Evolutionary conservation across 768 basidiomycete species (phyloP).

Genomic region (Tricholomella constricta): DNA sequence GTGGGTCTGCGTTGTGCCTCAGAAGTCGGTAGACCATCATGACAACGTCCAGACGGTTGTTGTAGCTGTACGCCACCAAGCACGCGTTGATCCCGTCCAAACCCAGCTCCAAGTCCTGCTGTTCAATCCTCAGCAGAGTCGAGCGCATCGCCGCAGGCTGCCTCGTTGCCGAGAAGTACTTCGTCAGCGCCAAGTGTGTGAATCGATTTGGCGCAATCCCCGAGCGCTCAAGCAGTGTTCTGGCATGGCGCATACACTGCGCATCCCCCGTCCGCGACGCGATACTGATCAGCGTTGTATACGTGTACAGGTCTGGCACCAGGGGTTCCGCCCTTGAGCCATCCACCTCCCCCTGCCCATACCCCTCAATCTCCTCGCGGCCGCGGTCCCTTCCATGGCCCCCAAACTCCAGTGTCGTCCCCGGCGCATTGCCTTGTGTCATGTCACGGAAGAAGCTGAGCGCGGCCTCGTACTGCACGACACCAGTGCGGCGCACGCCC

Average conservation of each 20-base stretch:
- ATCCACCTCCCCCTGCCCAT: not conserved
- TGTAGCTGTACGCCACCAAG: conserved; percentile 67
- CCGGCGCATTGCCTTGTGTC: conserved; percentile 46
- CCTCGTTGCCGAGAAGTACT: conserved; percentile 50
- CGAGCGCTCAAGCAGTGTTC: conserved; percentile 53
- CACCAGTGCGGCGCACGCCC: conserved; percentile 59
- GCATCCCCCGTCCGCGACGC: conserved; percentile 54
- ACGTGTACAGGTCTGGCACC: conserved; percentile 67
- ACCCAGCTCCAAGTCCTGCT: conserved; percentile 52
- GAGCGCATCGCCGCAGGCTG: conserved; percentile 57
- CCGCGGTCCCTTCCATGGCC: conserved; percentile 4
- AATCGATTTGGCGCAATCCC: conserved; percentile 59
- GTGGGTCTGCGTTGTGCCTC: conserved; percentile 50
- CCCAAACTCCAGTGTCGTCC: conserved; percentile 28
- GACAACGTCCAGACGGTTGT: conserved; percentile 55
- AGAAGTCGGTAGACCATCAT: conserved; percentile 64
- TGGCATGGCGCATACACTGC: conserved; percentile 51
- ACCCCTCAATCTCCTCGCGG: conserved; percentile 12
- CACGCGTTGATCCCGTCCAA: conserved; percentile 70
- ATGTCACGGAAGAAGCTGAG: conserved; percentile 65
- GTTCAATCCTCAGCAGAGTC: conserved; percentile 52
- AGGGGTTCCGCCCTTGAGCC: conserved; percentile 19
- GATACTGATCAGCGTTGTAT: conserved; percentile 65
- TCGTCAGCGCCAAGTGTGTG: conserved; percentile 61
- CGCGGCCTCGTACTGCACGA: conserved; percentile 60